Evolutionary conservation across 805 yeast species (phyloP).

Genomic region (Ogataea naganishii): DNA sequence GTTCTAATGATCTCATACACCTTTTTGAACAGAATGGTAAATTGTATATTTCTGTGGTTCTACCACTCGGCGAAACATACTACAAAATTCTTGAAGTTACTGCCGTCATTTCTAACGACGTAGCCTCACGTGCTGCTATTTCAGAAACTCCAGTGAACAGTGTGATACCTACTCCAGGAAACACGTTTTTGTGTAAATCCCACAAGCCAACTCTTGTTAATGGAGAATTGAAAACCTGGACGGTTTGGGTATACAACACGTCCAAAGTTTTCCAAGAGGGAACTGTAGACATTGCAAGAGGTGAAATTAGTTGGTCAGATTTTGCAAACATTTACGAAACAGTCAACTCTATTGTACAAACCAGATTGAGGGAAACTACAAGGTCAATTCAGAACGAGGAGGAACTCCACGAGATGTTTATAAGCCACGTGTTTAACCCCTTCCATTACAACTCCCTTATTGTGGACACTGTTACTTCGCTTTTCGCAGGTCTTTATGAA

Average conservation of each 20-base stretch:
- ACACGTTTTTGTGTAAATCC: slow-evolving; percentile 14
- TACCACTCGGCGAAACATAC: slow-evolving; percentile 16
- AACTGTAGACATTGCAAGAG: slow-evolving; percentile 3
- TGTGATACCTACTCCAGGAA: slow-evolving; percentile 9
- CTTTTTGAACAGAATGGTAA: background rate
- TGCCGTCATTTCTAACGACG: too few species aligned
- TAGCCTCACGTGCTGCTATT: too few species aligned
- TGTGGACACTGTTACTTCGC: slow-evolving; percentile 34
- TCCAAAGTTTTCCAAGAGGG: slow-evolving; percentile 13
- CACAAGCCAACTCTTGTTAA: slow-evolving; percentile 7
- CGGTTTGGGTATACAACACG: slow-evolving; percentile 17
- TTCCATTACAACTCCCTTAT: slow-evolving; percentile 39
- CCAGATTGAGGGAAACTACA: slow-evolving; percentile 5
- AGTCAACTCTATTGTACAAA: slow-evolving; percentile 4
- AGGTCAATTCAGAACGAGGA: slow-evolving; percentile 2
- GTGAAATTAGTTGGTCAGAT: slow-evolving; percentile 10
- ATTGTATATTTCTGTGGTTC: slow-evolving; percentile 12
- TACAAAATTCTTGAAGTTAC: slow-evolving; percentile 15
- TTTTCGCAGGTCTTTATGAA: slow-evolving; percentile 9
- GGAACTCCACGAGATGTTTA: slow-evolving; percentile 28
- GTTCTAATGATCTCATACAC: slow-evolving; percentile 6
- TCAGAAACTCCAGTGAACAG: slow-evolving; percentile 6
- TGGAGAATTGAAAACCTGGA: slow-evolving; percentile 9
- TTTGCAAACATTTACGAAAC: slow-evolving; percentile 4
- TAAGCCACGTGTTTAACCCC: slow-evolving; percentile 38